Percentiles rank a stretch among this genome's conserved stretches.
Conservation (phyloP, 1,284 basidiomycete species). For the Gymnopus androsaceus region DNA sequence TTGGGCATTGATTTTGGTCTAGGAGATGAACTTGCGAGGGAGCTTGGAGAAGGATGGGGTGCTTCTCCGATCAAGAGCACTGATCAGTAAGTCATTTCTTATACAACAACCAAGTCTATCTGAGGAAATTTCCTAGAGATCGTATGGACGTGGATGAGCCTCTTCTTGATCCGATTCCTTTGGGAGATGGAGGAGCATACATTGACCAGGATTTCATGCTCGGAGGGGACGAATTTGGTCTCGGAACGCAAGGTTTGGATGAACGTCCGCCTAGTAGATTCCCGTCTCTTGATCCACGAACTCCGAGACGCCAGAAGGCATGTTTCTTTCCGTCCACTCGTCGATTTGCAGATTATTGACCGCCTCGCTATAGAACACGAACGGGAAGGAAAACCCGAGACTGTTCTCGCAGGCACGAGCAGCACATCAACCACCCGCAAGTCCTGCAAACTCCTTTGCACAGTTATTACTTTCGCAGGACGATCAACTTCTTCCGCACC, state of each 20-base stretch:
- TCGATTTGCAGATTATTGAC: background rate
- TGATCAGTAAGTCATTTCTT: conserved; percentile 14
- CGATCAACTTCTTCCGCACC: conserved; percentile 21
- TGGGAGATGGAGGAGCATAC: conserved; percentile 9
- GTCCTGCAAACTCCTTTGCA: conserved; percentile 39
- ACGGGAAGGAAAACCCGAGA: conserved; percentile 13
- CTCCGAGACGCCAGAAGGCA: conserved; percentile 22
- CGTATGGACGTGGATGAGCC: conserved; percentile 18
- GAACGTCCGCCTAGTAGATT: background rate
- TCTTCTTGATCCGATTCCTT: conserved; percentile 4
- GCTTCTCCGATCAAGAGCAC: conserved; percentile 30
- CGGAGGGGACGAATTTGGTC: conserved; percentile 13
- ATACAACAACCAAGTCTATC: background rate
- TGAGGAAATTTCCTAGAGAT: background rate
- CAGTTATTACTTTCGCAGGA: conserved; percentile 42
- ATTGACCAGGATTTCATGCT: conserved; percentile 33
- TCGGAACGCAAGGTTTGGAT: background rate
- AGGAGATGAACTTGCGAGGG: conserved; percentile 69
- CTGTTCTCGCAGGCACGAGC: background rate
- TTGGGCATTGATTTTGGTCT: conserved; percentile 59
- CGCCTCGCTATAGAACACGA: background rate
- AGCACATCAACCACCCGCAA: conserved; percentile 19
- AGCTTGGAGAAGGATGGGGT: conserved; percentile 73
- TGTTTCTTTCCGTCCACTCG: background rate
- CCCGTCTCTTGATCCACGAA: background rate